phyloP scores from a whole-genome alignment of 495 filamentous ascomycete genomes.

The Penicillium steckii region DNA sequence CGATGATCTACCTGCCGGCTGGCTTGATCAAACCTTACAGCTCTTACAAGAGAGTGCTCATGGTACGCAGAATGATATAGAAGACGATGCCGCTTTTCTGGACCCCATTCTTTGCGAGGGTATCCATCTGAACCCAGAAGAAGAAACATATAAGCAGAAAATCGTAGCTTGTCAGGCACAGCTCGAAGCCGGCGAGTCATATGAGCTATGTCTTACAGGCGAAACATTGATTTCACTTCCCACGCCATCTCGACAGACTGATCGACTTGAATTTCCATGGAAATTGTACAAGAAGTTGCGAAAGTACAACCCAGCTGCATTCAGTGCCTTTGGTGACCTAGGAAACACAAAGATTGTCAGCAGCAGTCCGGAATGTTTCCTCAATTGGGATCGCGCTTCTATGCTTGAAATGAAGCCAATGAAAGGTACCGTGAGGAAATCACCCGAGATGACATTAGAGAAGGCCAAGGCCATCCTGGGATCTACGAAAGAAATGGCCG shows the following conservation, averaged over 20 bases:
- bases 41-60: constrained; percentile 12
- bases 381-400: constrained; percentile 60
- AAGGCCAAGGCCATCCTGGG: constrained; percentile 69
- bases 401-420: constrained; percentile 67
- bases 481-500: constrained; percentile 84
- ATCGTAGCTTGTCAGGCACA: constrained; percentile 68
- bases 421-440: constrained; percentile 90
- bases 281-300: constrained; percentile 69
- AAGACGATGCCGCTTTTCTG: constrained; percentile 23
- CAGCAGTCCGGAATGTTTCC: constrained; percentile 90
- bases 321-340: constrained; percentile 78
- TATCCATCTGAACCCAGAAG: constrained; percentile 44
- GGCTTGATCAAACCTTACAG: constrained; percentile 38
- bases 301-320: constrained; percentile 76
- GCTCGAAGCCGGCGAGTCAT: constrained; percentile 79
- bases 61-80: background rate
- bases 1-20: constrained; percentile 33
- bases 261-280: constrained; percentile 52
- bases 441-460: constrained; percentile 57
- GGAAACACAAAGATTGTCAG: constrained; percentile 68
- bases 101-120: constrained; percentile 33
- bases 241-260: constrained; percentile 14
- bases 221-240: constrained; percentile 62
- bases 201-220: constrained; percentile 88
- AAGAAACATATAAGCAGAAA: constrained; percentile 58